Evolutionary conservation across 2,329 filamentous ascomycete species (phyloP).

Genomic region (Cordyceps farinosa): DNA sequence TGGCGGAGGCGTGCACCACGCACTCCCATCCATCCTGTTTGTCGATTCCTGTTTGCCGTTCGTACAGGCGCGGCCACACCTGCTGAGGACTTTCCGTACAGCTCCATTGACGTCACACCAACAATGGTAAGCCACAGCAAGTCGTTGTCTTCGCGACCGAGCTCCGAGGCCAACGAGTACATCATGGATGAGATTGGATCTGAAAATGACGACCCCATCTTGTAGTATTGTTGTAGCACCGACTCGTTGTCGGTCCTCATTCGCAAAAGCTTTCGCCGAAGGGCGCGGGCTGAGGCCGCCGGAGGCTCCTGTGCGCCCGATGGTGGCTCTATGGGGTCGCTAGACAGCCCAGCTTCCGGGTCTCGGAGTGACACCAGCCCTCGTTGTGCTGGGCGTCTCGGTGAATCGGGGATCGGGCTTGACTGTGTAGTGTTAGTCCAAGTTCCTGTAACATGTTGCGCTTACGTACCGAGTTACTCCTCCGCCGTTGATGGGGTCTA

Average conservation of each 20-base stretch:
- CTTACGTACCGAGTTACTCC: slow-evolving; percentile 76
- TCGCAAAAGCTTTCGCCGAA: slow-evolving; percentile 70
- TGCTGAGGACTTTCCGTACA: slow-evolving; percentile 81
- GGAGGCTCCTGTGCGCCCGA: slow-evolving; percentile 57
- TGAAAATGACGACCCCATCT: slow-evolving; percentile 82
- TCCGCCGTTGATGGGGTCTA: slow-evolving; percentile 72
- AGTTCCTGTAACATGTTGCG: not conserved
- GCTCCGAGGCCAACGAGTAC: slow-evolving; percentile 89
- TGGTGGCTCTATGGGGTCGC: slow-evolving; percentile 50
- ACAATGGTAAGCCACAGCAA: slow-evolving; percentile 93
- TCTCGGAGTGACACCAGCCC: slow-evolving; percentile 56
- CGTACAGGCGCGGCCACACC: slow-evolving; percentile 64
- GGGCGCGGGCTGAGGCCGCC: slow-evolving; percentile 64
- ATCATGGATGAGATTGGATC: slow-evolving; percentile 93
- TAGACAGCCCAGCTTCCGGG: slow-evolving; percentile 44
- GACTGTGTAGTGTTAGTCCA: slow-evolving; percentile 42
- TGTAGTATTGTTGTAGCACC: slow-evolving; percentile 78
- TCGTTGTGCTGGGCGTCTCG: slow-evolving; percentile 56
- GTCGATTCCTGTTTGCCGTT: slow-evolving; percentile 52
- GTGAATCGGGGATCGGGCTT: slow-evolving; percentile 62
- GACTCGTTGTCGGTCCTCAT: slow-evolving; percentile 74
- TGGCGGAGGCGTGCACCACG: slow-evolving; percentile 81
- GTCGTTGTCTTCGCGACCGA: slow-evolving; percentile 95
- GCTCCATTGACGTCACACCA: slow-evolving; percentile 87
- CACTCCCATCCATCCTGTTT: slow-evolving; percentile 74